These are phyloP conservation scores for Leucosporidium yakuticum DNA, from an alignment of 768 basidiomycete species.

Conservation along the genomic window DNA sequence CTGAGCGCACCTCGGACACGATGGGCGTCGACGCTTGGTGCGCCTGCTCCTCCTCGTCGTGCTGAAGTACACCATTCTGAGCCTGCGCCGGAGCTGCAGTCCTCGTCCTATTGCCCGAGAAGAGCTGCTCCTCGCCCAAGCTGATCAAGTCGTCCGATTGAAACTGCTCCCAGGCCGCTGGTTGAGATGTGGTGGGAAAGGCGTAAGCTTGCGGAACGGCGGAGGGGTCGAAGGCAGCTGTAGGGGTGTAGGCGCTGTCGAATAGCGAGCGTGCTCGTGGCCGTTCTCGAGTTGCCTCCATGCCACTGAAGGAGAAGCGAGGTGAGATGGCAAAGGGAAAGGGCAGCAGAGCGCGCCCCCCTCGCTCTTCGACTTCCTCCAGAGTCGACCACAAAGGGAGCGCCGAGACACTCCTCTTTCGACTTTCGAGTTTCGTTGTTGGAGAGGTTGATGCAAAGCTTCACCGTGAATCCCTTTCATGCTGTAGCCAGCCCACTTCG, in stretches of 20 bases:
- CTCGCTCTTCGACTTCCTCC: background rate
- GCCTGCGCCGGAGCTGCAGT: background rate
- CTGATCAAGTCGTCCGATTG: constrained; percentile 14
- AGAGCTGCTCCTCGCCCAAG: constrained; percentile 25
- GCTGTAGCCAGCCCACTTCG: too few species aligned
- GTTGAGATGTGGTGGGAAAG: background rate
- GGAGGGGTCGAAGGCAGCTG: background rate
- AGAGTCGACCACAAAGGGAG: background rate
- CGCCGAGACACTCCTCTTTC: background rate
- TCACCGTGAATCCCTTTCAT: too few species aligned
- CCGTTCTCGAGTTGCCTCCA: constrained; percentile 1
- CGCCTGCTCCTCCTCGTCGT: background rate
- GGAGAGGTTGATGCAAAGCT: too few species aligned
- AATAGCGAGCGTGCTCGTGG: background rate
- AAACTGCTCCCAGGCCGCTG: background rate
- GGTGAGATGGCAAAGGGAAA: background rate
- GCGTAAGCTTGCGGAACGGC: constrained; percentile 1
- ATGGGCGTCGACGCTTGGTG: background rate
- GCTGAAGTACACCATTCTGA: too few species aligned
- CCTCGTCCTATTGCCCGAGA: constrained; percentile 13
- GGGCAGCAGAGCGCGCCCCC: background rate
- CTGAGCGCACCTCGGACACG: constrained; percentile 1
- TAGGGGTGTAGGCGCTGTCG: background rate
- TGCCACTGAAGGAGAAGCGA: background rate
- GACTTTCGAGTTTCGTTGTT: background rate